Conservation (phyloP, 1,284 basidiomycete genomes). For the Gomphus bonarii region DNA sequence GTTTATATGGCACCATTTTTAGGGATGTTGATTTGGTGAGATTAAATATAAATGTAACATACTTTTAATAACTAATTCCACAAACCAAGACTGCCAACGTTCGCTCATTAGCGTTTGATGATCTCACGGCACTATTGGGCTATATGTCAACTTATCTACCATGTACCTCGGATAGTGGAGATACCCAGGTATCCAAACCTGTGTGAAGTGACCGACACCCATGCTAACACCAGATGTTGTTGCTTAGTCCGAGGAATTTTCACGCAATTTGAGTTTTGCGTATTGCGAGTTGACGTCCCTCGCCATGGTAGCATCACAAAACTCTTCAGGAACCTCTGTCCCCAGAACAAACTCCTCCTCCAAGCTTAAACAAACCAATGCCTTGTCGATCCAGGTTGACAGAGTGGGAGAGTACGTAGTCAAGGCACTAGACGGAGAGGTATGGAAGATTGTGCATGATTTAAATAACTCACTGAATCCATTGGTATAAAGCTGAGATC, state of each 20-base stretch:
- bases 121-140: constrained; percentile 49
- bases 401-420: constrained; percentile 63
- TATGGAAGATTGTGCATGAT: constrained; percentile 19
- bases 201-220: constrained; percentile 6
- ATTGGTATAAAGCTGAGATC: constrained; percentile 5
- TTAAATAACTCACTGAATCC: constrained; percentile 12
- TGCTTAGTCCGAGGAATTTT: constrained; percentile 43
- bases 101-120: constrained; percentile 22
- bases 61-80: constrained; percentile 10
- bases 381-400: constrained; percentile 32
- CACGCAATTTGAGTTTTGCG: constrained; percentile 62
- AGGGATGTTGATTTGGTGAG: constrained; percentile 22
- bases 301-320: constrained; percentile 36
- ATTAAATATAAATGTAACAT: constrained; percentile 3
- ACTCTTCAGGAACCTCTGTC: constrained; percentile 19
- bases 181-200: constrained; percentile 40
- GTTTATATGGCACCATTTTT: constrained; percentile 57
- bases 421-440: constrained; percentile 49
- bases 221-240: constrained; percentile 11
- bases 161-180: constrained; percentile 33
- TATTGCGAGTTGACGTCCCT: constrained; percentile 70
- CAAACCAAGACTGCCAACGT: not conserved
- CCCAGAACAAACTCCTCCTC: not conserved
- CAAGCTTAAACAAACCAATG: constrained; percentile 11
- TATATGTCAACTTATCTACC: constrained; percentile 83